A percentile compares a stretch with the other conserved stretches of the same genome.
phyloP scores from a whole-genome alignment of 768 basidiomycete genomes.

The Harrya chromipes region DNA sequence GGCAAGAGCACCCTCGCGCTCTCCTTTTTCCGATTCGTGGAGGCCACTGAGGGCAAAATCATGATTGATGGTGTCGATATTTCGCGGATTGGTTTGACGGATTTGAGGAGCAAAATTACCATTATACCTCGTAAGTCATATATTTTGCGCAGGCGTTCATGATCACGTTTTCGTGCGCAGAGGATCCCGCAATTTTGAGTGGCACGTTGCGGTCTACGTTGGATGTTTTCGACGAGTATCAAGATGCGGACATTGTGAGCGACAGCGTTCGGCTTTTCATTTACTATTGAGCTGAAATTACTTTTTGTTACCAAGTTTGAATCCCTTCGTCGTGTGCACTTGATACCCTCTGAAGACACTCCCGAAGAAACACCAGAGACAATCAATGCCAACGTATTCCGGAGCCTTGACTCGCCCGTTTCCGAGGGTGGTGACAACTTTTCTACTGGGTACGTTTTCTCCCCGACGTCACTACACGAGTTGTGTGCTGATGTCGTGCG shows the following conservation, averaged over 20 bases:
- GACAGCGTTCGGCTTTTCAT: neutral
- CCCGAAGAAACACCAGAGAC: slow-evolving; percentile 36
- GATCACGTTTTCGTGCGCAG: slow-evolving; percentile 33
- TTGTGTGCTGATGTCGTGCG: neutral
- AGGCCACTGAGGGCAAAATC: slow-evolving; percentile 74
- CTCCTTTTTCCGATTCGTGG: slow-evolving; percentile 89
- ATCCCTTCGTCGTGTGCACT: slow-evolving; percentile 78
- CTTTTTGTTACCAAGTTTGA: slow-evolving; percentile 52
- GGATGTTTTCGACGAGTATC: slow-evolving; percentile 84
- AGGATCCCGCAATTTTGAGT: slow-evolving; percentile 88
- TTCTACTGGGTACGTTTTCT: slow-evolving; percentile 61
- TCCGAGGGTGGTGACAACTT: slow-evolving; percentile 91
- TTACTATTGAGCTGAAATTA: neutral
- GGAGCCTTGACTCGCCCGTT: slow-evolving; percentile 67
- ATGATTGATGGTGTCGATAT: slow-evolving; percentile 79
- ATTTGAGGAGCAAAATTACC: slow-evolving; percentile 73
- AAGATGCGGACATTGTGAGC: slow-evolving; percentile 77
- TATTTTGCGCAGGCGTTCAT: neutral
- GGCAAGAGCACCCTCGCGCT: slow-evolving; percentile 83
- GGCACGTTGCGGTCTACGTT: slow-evolving; percentile 78
- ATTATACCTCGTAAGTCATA: slow-evolving; percentile 63
- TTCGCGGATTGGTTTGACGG: slow-evolving; percentile 73
- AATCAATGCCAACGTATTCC: slow-evolving; percentile 74
- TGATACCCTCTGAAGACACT: slow-evolving; percentile 60
- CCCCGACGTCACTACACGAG: neutral